Base-by-base conservation (phyloP, 164 flowering plant species). In the Malania oleifera region DNA sequence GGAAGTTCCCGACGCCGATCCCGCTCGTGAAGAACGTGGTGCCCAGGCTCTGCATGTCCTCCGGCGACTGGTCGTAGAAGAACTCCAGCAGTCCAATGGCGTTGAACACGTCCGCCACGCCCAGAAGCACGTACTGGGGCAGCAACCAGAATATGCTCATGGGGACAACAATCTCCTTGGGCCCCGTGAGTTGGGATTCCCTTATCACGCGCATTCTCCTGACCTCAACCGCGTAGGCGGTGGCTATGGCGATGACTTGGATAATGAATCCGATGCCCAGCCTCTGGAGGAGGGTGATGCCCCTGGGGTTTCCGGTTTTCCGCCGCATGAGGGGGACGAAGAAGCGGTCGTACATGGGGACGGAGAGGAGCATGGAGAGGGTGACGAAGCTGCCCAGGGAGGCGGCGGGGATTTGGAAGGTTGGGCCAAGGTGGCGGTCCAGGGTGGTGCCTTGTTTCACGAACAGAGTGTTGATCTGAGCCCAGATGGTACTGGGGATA, bases 361-460 rank as follows among this genome's bases (percentile, higher is more conserved):
- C 83, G 0, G 75, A 61, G 37, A 83, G 34, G 39, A 91, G 87
- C 96, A 91, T 84, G 3, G 93, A 79, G 54, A 86, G 77, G 0
- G 91, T 91, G 15, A 86, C 86, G 23, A 91, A 86, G 70, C 83
- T 77, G 0, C 85, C 80, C 0, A 91, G 77, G 3, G 91, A 88
- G 34, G 96, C 98, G 3, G 98, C 87, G 1, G 98, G 98, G n/a
- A 91, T 79, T 24, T 76, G 72, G 65, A 91, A 84, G 28, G 7
- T 28, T 0, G 69, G 28, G 29, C 84, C 78, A 7, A 88, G 40
- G 29, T 44, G 62, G 3, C 91, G 64, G 62, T 87, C 75, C 66
- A 91, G 20, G 0, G 96, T 87, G 49, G 88, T 84, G 9, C 93
- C 98, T 63, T 91, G 98, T 59, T 91, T 91, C 59, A 87, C 86